Conservation (phyloP, 805 yeast genomes). For the Pichia manshurica region DNA sequence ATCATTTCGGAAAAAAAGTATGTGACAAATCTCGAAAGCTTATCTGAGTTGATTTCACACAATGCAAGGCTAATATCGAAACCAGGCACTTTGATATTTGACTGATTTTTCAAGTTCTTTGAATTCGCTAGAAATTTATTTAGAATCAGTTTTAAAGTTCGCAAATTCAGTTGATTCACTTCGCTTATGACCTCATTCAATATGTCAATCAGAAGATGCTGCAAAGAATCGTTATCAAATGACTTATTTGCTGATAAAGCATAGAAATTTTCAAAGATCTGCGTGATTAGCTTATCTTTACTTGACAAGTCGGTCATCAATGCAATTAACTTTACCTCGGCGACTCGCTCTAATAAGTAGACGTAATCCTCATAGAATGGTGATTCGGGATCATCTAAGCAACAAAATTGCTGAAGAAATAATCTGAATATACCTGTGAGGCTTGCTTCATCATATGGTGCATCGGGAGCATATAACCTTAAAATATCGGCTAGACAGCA, state of each 20-base stretch:
- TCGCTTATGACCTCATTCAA: slow-evolving; percentile 71
- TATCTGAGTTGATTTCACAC: slow-evolving; percentile 64
- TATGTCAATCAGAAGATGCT: slow-evolving; percentile 62
- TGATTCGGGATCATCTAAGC: slow-evolving; percentile 44
- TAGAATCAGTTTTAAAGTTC: slow-evolving; percentile 56
- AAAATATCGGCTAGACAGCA: slow-evolving; percentile 73
- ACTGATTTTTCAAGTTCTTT: slow-evolving; percentile 17
- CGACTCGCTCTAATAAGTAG: slow-evolving; percentile 58
- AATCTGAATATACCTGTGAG: slow-evolving; percentile 61
- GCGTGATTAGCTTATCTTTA: slow-evolving; percentile 47
- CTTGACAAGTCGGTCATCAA: slow-evolving; percentile 59
- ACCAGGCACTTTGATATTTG: slow-evolving; percentile 41
- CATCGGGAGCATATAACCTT: slow-evolving; percentile 81
- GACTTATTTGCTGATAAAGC: slow-evolving; percentile 38
- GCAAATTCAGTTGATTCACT: slow-evolving; percentile 54
- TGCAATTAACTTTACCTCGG: slow-evolving; percentile 58
- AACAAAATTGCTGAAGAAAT: slow-evolving; percentile 56
- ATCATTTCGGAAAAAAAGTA: slow-evolving; percentile 74
- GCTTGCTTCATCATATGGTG: slow-evolving; percentile 68
- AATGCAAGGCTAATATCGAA: slow-evolving; percentile 60
- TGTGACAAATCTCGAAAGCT: slow-evolving; percentile 70
- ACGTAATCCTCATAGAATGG: slow-evolving; percentile 59
- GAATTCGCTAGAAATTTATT: slow-evolving; percentile 49
- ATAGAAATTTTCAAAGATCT: slow-evolving; percentile 59
- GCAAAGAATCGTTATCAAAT: slow-evolving; percentile 36